These are phyloP conservation scores for Kodamaea plutei DNA, from an alignment of 1,139 yeast species.

Conservation along the genomic window DNA sequence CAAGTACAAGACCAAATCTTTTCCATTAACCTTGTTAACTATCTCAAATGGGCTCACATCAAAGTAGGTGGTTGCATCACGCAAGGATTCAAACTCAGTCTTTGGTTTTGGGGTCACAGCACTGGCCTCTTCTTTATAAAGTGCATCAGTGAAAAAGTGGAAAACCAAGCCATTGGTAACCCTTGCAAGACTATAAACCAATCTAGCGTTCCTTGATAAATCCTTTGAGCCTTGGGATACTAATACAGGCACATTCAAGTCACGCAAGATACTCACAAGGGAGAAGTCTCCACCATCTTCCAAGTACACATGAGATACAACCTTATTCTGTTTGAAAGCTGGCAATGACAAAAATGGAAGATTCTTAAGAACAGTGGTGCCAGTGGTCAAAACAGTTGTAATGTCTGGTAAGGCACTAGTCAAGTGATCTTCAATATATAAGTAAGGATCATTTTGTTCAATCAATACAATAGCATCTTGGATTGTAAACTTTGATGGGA, in stretches of 20 bases:
- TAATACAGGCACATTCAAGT: constrained; percentile 58
- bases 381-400: constrained; percentile 50
- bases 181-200: constrained; percentile 56
- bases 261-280: constrained; percentile 65
- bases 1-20: constrained; percentile 54
- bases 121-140: constrained; percentile 9
- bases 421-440: constrained; percentile 34
- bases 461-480: constrained; percentile 31
- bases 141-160: constrained; percentile 54
- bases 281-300: constrained; percentile 53
- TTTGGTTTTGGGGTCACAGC: constrained; percentile 9
- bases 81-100: constrained; percentile 16
- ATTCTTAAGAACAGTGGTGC: constrained; percentile 47
- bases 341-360: constrained; percentile 51
- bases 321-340: constrained; percentile 38
- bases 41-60: constrained; percentile 27
- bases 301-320: constrained; percentile 62
- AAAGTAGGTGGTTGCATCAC: constrained; percentile 25
- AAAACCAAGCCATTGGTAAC: constrained; percentile 53
- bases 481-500: constrained; percentile 29
- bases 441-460: constrained; percentile 53
- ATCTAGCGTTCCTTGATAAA: constrained; percentile 47
- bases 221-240: constrained; percentile 60
- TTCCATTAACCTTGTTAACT: constrained; percentile 31
- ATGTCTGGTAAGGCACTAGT: constrained; percentile 22